phyloP scores from a whole-genome alignment of 331 rosid species.

The Erythrophleum ivorense region DNA sequence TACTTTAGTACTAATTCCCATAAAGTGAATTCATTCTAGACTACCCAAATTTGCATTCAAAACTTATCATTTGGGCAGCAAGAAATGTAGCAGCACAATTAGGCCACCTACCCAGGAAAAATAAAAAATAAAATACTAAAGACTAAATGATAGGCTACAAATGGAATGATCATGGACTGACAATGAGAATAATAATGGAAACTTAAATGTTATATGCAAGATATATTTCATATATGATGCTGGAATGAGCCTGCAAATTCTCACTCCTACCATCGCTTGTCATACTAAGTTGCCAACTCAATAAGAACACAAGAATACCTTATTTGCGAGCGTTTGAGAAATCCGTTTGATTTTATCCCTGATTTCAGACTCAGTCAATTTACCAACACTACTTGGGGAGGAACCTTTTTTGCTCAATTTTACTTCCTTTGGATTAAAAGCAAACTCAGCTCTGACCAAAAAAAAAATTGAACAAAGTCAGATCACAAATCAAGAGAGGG shows the following conservation, averaged over 20 bases:
- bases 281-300: neutral
- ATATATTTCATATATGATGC: constrained; percentile 11
- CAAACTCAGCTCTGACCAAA: constrained; percentile 62
- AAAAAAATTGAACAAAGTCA: constrained; percentile 28
- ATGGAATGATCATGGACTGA: neutral
- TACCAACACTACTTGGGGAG: constrained; percentile 57
- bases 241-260: neutral
- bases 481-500: neutral
- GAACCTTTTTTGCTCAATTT: constrained; percentile 49
- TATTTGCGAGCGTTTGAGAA: constrained; percentile 62
- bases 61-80: neutral
- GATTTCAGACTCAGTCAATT: constrained; percentile 67
- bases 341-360: constrained; percentile 67
- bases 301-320: constrained; percentile 50
- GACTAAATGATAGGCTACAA: neutral
- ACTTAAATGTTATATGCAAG: neutral
- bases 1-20: neutral
- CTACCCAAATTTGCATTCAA: neutral
- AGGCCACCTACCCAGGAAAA: neutral
- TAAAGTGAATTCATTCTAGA: neutral
- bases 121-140: too few relatives aligned
- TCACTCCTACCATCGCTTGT: neutral
- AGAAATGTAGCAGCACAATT: neutral
- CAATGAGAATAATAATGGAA: neutral
- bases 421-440: constrained; percentile 85